A percentile compares a stretch with the other conserved stretches of the same genome.
Conservation (phyloP, 192 early-diverging fungal genomes). For the Cetraspora pellucida region DNA sequence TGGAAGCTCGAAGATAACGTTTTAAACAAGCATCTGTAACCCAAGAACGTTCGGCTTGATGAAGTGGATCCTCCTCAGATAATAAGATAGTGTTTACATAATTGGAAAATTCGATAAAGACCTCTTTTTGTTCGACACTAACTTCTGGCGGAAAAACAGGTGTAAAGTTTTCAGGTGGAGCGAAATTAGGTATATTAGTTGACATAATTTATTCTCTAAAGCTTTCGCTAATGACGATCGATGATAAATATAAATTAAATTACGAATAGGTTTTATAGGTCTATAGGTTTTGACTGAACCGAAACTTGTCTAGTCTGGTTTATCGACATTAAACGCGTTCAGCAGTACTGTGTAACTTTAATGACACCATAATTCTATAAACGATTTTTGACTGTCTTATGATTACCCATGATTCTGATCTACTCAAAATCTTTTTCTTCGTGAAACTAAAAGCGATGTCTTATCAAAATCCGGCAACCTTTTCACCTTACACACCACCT, state of each 20-base stretch:
- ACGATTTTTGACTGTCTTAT: not conserved
- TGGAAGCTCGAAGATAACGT: conserved; percentile 71
- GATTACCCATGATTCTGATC: not conserved
- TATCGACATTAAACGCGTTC: too few relatives aligned
- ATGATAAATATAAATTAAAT: too few relatives aligned
- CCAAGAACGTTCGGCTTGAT: conserved; percentile 32
- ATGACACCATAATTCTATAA: too few relatives aligned
- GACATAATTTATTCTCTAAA: not conserved
- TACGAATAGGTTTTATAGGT: too few relatives aligned
- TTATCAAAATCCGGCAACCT: conserved; percentile 37
- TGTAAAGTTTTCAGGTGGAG: not conserved
- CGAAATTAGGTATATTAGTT: conserved; percentile 6
- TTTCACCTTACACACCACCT: conserved; percentile 51
- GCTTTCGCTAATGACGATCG: too few relatives aligned
- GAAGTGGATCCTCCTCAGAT: not conserved
- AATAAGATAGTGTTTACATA: conserved; percentile 27
- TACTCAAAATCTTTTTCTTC: not conserved
- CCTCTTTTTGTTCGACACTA: conserved; percentile 16
- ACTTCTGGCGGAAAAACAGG: not conserved
- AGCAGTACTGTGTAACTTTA: too few relatives aligned
- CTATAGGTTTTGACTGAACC: too few relatives aligned
- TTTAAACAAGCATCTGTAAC: conserved; percentile 57
- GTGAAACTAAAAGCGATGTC: conserved; percentile 13
- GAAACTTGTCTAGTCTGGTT: too few relatives aligned
- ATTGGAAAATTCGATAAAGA: not conserved